Evolutionary conservation across 306 rosid genomes (phyloP).

Genomic region (Castanea sativa): DNA sequence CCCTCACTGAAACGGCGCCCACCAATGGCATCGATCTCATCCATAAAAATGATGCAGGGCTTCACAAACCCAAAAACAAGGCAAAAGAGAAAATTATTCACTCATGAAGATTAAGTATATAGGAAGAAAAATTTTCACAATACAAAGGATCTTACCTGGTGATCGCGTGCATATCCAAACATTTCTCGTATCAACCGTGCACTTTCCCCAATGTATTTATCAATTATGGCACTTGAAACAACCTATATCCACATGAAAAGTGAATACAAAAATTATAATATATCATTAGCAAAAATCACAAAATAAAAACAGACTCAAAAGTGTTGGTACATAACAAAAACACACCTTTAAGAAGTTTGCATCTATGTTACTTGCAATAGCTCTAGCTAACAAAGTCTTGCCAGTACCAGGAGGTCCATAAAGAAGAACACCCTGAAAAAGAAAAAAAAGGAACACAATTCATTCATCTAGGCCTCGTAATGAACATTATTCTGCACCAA

Average conservation of each 20-base stretch:
- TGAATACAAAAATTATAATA: not conserved
- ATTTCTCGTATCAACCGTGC: constrained; percentile 92
- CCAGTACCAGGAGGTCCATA: constrained; percentile 99
- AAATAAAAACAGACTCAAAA: not conserved
- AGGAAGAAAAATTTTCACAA: constrained; percentile 1
- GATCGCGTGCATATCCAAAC: constrained; percentile 99
- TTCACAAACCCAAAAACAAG: constrained; percentile 29
- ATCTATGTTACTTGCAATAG: constrained; percentile 93
- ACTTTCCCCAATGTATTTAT: constrained; percentile 94
- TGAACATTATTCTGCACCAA: not conserved
- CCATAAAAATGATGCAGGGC: constrained; percentile 99
- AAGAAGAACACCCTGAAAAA: constrained; percentile 87
- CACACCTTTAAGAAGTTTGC: constrained; percentile 92
- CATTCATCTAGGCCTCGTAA: not conserved
- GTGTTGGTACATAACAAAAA: not conserved
- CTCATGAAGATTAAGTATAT: not conserved
- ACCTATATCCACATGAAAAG: constrained; percentile 45
- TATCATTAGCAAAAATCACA: constrained; percentile 1
- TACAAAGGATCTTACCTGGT: constrained; percentile 58
- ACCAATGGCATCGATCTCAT: constrained; percentile 98
- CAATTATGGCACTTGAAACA: constrained; percentile 95
- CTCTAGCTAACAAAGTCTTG: constrained; percentile 92
- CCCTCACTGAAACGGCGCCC: constrained; percentile 98
- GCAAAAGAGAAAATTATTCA: constrained; percentile 14
- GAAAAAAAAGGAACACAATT: constrained; percentile 4